Evolutionary conservation across 805 yeast species (phyloP).

Genomic region (Ogataea sp.): DNA sequence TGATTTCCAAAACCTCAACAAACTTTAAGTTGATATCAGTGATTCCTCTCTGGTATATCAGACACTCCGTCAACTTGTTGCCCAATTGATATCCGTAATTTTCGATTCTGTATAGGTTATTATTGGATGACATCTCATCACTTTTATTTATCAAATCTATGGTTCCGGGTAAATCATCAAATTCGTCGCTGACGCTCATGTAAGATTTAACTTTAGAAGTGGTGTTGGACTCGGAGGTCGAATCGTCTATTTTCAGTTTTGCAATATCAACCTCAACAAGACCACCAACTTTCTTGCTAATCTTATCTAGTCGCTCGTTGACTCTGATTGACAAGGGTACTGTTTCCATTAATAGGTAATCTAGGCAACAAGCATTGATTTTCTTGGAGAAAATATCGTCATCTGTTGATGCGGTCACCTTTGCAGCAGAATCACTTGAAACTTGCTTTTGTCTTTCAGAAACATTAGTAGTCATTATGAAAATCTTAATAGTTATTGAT

Average conservation of each 20-base stretch:
- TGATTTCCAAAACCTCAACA: conserved; percentile 64
- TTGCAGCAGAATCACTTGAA: not conserved
- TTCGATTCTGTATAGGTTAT: conserved; percentile 53
- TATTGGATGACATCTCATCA: conserved; percentile 32
- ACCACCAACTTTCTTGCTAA: conserved; percentile 9
- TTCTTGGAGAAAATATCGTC: conserved; percentile 20
- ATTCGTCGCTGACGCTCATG: not conserved
- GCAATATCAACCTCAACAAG: conserved; percentile 4
- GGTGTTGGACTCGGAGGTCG: too few relatives aligned
- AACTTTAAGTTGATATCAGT: conserved; percentile 23
- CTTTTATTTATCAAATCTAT: conserved; percentile 29
- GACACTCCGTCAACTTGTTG: conserved; percentile 20
- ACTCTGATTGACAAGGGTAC: conserved; percentile 67
- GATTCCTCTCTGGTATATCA: conserved; percentile 17
- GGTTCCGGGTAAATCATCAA: conserved; percentile 26
- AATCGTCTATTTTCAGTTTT: conserved; percentile 8
- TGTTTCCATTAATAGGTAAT: conserved; percentile 64
- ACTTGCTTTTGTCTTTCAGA: too few relatives aligned
- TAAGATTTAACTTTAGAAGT: not conserved
- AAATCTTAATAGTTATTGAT: too few relatives aligned
- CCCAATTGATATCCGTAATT: conserved; percentile 53
- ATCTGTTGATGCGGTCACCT: not conserved
- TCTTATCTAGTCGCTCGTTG: conserved; percentile 34
- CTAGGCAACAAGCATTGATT: conserved; percentile 50
- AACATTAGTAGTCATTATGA: too few relatives aligned